Base-by-base conservation (phyloP, 371 early-diverging fungal species). In the Saksenaea oblongispora region DNA sequence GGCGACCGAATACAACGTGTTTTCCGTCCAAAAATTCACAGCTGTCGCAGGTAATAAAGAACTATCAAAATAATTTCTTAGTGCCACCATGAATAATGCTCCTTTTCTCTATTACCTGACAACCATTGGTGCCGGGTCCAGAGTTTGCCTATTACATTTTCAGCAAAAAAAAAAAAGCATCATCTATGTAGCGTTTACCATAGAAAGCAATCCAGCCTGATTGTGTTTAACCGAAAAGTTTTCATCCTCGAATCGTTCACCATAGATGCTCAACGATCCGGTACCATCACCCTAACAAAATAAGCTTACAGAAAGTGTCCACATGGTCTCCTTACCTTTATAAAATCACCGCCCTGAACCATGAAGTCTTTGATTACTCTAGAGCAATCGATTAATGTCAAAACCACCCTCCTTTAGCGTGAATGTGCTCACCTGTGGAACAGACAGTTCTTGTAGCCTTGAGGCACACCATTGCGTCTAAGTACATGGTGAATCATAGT, bases 291-390 rank as follows among this genome's bases (percentile, higher is more conserved):
- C 92, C 83, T 91, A 83, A 17, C 15, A 26, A n/a, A 56, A 10
- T 56, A 34, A 35, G 22, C 10, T 22, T 34, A 39, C 39, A 9
- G 13, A 59, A 64, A 44, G 8, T 9, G 22, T 34, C 39, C 22
- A 0, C 17, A 26, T 37, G 18, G 14, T 65, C 64, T 72, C 74
- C 2, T 42, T 69, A 85, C 88, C 78, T 90, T 92, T 18, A 93
- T 53, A 64, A 99, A 96, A 75, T 99, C 99, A 18, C 99, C 99
- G 34, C 99, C 99, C 73, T 99, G 99, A 5, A 98, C 88, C 97
- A 99, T 99, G 78, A 99, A 99, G 55, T 94, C 91, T 77, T 94
- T 93, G 70, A 96, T 96, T 28, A 96, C 91, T 74, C 88, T 87
- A 75, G 55, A 41, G 57, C 13, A 55, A 31, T 28, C 36, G 24